Percentiles rank a stretch among this genome's conserved stretches.
Conservation (phyloP, 2,329 filamentous ascomycete genomes). For the Scopulariopsis brevicaulis region DNA sequence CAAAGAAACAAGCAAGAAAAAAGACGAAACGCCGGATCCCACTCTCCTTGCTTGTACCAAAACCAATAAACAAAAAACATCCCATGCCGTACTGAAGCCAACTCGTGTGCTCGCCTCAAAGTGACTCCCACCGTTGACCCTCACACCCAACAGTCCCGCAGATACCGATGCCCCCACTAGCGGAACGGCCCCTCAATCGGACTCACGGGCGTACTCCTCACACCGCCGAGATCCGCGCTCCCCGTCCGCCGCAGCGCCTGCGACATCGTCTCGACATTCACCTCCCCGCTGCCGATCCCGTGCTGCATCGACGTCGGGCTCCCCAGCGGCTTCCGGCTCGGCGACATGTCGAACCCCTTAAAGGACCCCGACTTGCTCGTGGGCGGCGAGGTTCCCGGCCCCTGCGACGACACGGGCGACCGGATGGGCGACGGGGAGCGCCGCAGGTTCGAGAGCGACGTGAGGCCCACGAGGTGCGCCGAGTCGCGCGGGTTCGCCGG, state of each 20-base stretch:
- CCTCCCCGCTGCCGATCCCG: constrained; percentile 44
- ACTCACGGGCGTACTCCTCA: constrained; percentile 45
- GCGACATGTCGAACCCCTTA: constrained; percentile 63
- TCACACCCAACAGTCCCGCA: constrained; percentile 5
- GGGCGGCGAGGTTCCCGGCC: constrained; percentile 57
- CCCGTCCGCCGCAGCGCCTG: constrained; percentile 78
- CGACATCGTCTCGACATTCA: constrained; percentile 89
- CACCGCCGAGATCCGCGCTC: constrained; percentile 59
- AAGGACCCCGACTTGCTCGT: constrained; percentile 66
- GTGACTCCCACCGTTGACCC: not conserved
- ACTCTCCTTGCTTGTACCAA: constrained; percentile 11
- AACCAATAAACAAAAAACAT: constrained; percentile 2
- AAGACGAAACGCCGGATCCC: constrained; percentile 2
- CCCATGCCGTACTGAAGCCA: not conserved
- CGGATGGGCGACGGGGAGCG: constrained; percentile 53
- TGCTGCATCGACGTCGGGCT: constrained; percentile 50
- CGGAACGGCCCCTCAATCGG: constrained; percentile 31
- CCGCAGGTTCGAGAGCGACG: constrained; percentile 12
- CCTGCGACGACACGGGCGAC: constrained; percentile 66
- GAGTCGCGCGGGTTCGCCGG: constrained; percentile 50
- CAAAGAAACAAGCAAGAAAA: not conserved
- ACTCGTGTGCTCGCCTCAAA: not conserved
- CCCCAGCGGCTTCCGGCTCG: constrained; percentile 45
- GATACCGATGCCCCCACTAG: not conserved
- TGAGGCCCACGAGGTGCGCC: constrained; percentile 56